Evolutionary conservation across 1,139 yeast species (phyloP), one percentile per base, ranked within the genome.

Genomic region (Lodderomyces beijingensis): DNA sequence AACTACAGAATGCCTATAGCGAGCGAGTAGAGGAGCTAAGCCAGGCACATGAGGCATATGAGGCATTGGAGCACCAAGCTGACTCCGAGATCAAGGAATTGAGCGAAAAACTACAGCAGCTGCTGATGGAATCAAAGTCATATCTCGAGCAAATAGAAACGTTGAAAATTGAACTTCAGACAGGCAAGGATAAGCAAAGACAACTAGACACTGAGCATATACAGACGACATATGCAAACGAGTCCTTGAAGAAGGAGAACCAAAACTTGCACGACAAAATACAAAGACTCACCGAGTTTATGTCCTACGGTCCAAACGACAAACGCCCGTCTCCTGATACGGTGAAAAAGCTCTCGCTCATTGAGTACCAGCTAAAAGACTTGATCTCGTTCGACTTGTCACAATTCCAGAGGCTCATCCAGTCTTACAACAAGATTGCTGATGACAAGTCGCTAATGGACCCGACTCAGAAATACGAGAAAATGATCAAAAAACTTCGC

Each of bases 381-480:
- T 39, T 70, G 19, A 50, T 67, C 16, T 54, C 59, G 27, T 50
- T 54, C 34, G 70, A 73, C 46, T 48, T 59, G 38, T 39, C 51
- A 37, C 52, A 71, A 50, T 66, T 65, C 52, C 57, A 66, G 39
- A 59, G 65, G 51, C 46, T 68, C 41, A 45, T 78, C 30, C 57
- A 61, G 22, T 65, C 75, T 1, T 69, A 79, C 38, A 67, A 71
- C 30, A 70, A 71, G 41, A 66, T 79, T 6, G 67, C 82, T 3
- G 86, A 80, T 39, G 76, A 73, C 39, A 49, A 63, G 3, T 79
- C 86, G 0, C 64, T 79, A 23, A 58, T 59, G 16, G 83, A 77
- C 38, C 82, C 85, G 1, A 65, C 65, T 11, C 60, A 59, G 20
- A 77, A 77, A 42, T 55, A 77, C 18, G 66, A 67, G 5, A 62